Evolutionary conservation across 306 rosid species (phyloP), one percentile per base, ranked within the genome.

Genomic region (Cucumis hystrix): DNA sequence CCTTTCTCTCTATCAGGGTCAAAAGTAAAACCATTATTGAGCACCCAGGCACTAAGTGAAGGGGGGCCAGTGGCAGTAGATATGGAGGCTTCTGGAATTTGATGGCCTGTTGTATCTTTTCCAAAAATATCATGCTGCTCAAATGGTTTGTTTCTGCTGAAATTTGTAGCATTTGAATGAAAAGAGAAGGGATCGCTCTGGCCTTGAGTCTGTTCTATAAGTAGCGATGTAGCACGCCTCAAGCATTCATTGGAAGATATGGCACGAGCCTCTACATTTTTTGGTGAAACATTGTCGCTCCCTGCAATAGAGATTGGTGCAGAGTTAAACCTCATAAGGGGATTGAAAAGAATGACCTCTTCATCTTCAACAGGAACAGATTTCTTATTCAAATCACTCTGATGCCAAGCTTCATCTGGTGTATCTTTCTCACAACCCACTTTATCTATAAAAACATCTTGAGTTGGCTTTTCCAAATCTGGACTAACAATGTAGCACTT

Each of bases 311-410:
- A 81, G 51, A 86, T 62, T 20, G 98, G 97, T 65, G 87, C 98
- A 30, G 98, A 95, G 62, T 95, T 88, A 43, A 87, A 86, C 83
- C 97, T 90, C 15, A 83, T 78, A 67, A 92, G 96, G 58, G 99
- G 99, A 84, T 90, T 87, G 82, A 96, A 96, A 64, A 96, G 92
- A 87, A 96, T 96, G 43, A 92, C 96, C 84, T 96, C 98, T 80
- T 96, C 99, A 33, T 96, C 99, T 75, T 95, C 97, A 59, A 77
- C 74, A 0, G 60, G 77, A 60, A 64, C 77, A 80, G 81, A 51
- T 74, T 86, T 87, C 43, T 80, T 87, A 58, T 35, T 84, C 49
- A 61, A 43, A 80, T 61, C 62, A 35, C 59, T 49, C 56, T 80
- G 79, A 56, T 76, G 80, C 61, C 60, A 40, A 75, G 51, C 75